Percentiles rank a stretch among this genome's conserved stretches.
phyloP scores from a whole-genome alignment of 2,329 filamentous ascomycete genomes.

The Neofusicoccum laricinum region DNA sequence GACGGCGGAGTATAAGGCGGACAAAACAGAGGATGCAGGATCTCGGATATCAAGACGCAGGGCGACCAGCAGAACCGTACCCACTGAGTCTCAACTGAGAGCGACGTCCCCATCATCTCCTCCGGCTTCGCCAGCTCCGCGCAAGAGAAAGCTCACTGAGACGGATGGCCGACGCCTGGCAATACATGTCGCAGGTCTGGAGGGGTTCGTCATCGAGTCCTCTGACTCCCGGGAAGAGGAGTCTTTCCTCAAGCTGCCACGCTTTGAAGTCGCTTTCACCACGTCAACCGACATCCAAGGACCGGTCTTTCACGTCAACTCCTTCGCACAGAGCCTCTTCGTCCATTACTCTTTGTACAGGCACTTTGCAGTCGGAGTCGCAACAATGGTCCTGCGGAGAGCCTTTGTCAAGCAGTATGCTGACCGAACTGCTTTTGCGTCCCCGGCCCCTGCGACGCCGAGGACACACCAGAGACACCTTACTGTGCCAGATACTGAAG shows the following conservation, averaged over 20 bases:
- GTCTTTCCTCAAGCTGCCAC: conserved; percentile 80
- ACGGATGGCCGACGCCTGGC: conserved; percentile 80
- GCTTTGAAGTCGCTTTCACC: conserved; percentile 81
- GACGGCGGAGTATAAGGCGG: conserved; percentile 83
- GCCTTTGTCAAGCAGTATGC: conserved; percentile 35
- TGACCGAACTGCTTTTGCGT: neutral
- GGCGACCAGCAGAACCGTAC: conserved; percentile 62
- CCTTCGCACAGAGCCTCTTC: conserved; percentile 73
- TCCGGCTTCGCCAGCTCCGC: conserved; percentile 36
- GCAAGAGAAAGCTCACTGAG: conserved; percentile 50
- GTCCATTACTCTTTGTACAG: conserved; percentile 90
- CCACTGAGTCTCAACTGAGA: conserved; percentile 60
- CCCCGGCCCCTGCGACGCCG: conserved; percentile 19
- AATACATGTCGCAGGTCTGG: conserved; percentile 77
- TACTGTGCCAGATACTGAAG: conserved; percentile 31
- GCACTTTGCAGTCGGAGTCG: conserved; percentile 85
- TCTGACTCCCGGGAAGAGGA: conserved; percentile 80
- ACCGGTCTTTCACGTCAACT: conserved; percentile 82
- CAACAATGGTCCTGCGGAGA: conserved; percentile 64
- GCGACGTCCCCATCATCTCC: conserved; percentile 50
- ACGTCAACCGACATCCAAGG: conserved; percentile 84
- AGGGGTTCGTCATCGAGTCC: conserved; percentile 87
- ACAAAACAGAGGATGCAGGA: conserved; percentile 65
- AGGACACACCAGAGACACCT: conserved; percentile 25
- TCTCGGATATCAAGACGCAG: conserved; percentile 62